Evolutionary conservation across 352 stramenopile species (phyloP), one percentile per base, ranked within the genome.

Genomic region (Phytopythium mirpurense): DNA sequence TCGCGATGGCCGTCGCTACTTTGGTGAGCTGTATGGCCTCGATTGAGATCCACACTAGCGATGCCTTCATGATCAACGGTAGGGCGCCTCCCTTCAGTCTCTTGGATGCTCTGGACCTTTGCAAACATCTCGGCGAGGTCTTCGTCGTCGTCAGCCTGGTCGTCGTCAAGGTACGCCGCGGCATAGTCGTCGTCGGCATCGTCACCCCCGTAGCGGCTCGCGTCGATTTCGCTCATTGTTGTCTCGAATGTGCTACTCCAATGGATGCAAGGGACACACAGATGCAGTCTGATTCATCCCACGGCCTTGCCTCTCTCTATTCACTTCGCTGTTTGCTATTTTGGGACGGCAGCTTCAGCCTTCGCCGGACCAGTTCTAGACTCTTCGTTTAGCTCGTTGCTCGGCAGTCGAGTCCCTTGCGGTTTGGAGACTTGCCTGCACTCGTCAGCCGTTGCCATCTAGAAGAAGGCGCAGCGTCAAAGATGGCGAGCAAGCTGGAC

Each of bases 121-220:
- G 81, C 75, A 27, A 91, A 74, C 78, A 89, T 88, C 21, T 74
- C 73, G 9, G 78, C 74, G 5, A 89, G 64, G 40, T 90, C 77
- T 16, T 59, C 69, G n/a, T 73, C 75, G 27, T 84, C 69, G 34
- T 76, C 65, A 18, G 69, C 63, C 38, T 83, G 69, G 19, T 76
- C 65, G 40, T 83, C 72, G 11, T 79, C 61, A 11, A 73, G 50
- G 48, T 87, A 71, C 4, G 52, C 55, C 32, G 75, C 73, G 18
- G 60, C 62, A 23, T 84, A 72, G 54, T 45, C 71, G 46, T 70
- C 62, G 40, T 68, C 59, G 40, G 62, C 54, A n/a, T 63, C 63
- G 7, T 74, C 46, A 3, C 51, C 43, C 26, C 64, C 52, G 23
- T 27, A 34, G 36, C 29, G 48, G 8, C 15, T n/a, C 35, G 48